These are phyloP conservation scores for Linnemannia exigua DNA, from an alignment of 192 early-diverging fungal species.

Conservation along the genomic window DNA sequence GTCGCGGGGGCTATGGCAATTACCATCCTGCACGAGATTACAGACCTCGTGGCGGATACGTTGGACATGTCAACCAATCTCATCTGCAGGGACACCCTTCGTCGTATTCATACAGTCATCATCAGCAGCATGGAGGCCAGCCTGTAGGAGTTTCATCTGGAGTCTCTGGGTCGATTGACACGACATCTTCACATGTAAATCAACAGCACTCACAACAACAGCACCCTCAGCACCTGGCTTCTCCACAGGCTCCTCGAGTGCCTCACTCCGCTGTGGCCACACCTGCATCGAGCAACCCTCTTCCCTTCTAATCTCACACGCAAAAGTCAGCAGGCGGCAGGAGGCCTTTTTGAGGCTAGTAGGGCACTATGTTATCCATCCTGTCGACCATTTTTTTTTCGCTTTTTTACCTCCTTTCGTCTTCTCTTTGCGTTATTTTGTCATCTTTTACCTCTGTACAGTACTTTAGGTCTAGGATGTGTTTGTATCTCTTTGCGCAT, in stretches of 20 bases:
- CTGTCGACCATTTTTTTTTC: background rate
- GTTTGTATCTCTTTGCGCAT: background rate
- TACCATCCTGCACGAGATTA: slow-evolving; percentile 15
- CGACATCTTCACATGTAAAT: background rate
- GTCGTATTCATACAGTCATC: background rate
- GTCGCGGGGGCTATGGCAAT: slow-evolving; percentile 1
- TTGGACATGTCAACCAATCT: slow-evolving; percentile 8
- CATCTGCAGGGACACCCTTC: slow-evolving; percentile 10
- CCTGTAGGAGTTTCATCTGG: background rate
- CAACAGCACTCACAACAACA: background rate
- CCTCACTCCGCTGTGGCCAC: slow-evolving; percentile 2
- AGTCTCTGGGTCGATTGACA: slow-evolving; percentile 7
- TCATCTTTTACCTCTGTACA: slow-evolving; percentile 4
- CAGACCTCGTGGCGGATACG: slow-evolving; percentile 21
- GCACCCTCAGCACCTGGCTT: background rate
- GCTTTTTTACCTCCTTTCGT: background rate
- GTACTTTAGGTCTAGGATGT: background rate
- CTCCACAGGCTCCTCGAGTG: background rate
- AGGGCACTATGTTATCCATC: too few species aligned
- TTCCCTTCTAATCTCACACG: background rate
- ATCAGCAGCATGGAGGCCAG: background rate
- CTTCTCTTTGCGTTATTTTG: background rate
- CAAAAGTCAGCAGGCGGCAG: background rate
- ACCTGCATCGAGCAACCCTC: background rate
- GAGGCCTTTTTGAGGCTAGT: background rate